Percentiles rank a stretch among this genome's conserved stretches.
phyloP scores from a whole-genome alignment of 1,284 basidiomycete genomes.

The Athelia psychrophila region DNA sequence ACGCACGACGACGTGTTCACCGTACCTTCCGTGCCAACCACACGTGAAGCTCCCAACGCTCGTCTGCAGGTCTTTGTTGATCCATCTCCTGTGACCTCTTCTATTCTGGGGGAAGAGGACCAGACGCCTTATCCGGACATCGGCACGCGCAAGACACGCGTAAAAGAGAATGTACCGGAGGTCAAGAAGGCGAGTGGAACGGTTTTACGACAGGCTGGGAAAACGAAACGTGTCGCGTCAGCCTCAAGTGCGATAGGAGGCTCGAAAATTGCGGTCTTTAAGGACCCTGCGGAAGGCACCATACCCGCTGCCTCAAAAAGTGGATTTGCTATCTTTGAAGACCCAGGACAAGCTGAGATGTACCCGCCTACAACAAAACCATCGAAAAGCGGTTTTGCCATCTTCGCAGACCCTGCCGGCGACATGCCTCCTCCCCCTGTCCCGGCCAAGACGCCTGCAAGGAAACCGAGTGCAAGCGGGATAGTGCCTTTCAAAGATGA shows the following conservation, averaged over 20 bases:
- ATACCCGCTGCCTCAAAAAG: constrained; percentile 23
- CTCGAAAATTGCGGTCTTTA: constrained; percentile 54
- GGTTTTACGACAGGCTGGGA: constrained; percentile 58
- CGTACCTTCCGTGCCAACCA: constrained; percentile 18
- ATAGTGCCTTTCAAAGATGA: constrained; percentile 40
- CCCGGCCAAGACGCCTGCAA: not conserved
- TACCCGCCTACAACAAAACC: not conserved
- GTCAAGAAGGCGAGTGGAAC: constrained; percentile 64
- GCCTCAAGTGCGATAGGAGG: constrained; percentile 24
- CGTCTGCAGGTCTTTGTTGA: constrained; percentile 72
- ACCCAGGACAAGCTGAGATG: constrained; percentile 11
- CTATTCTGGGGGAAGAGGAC: constrained; percentile 28
- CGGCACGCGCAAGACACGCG: constrained; percentile 67
- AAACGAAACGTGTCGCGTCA: constrained; percentile 48
- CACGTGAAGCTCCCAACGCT: constrained; percentile 39
- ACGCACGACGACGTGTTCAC: constrained; percentile 19
- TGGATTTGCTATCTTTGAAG: constrained; percentile 4
- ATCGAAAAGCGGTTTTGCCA: too few species aligned
- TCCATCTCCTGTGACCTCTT: constrained; percentile 48
- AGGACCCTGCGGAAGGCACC: constrained; percentile 45
- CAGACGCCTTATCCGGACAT: constrained; percentile 62
- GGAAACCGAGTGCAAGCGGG: constrained; percentile 14
- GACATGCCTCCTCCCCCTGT: constrained; percentile 3
- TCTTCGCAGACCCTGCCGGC: not conserved
- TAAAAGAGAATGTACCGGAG: constrained; percentile 74